A percentile compares a stretch with the other conserved stretches of the same genome.
Evolutionary conservation across 306 rosid genomes (phyloP).

Genomic region (Vigna radiata): DNA sequence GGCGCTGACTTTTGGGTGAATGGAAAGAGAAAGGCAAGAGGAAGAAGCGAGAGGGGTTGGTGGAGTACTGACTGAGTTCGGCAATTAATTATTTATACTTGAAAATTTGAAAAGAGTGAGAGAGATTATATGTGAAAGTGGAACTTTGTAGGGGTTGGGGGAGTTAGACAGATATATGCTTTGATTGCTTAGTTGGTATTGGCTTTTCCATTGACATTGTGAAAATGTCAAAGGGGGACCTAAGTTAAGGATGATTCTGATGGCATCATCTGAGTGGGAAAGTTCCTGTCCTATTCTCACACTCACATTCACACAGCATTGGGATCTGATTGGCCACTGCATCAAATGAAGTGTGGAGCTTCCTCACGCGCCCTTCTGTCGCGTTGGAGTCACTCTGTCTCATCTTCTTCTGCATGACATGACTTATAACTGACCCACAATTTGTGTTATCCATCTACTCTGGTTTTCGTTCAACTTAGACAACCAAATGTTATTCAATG

Average conservation of each 20-base stretch:
- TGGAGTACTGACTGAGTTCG: conserved; percentile 57
- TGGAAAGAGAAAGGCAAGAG: conserved; percentile 36
- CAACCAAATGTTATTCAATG: too few species aligned
- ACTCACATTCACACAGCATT: not conserved
- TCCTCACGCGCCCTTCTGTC: not conserved
- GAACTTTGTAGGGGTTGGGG: conserved; percentile 35
- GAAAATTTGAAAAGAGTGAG: conserved; percentile 11
- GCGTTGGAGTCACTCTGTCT: too few species aligned
- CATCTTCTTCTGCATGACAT: too few species aligned
- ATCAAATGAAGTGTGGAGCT: not conserved
- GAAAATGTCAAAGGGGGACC: conserved; percentile 43
- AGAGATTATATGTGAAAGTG: too few species aligned
- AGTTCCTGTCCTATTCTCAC: not conserved
- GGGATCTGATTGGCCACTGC: conserved; percentile 9
- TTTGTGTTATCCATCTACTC: too few species aligned
- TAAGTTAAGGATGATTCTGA: conserved; percentile 9
- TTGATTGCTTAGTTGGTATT: not conserved
- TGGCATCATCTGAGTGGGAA: conserved; percentile 11
- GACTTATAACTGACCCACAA: too few species aligned
- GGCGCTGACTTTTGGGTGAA: conserved; percentile 66
- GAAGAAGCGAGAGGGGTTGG: conserved; percentile 45
- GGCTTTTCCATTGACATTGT: conserved; percentile 62
- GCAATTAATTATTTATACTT: conserved; percentile 61
- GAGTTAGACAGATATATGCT: conserved; percentile 33
- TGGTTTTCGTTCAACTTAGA: too few species aligned